phyloP scores from a whole-genome alignment of 345 rosid genomes.

The Crucihimalaya himalaica region DNA sequence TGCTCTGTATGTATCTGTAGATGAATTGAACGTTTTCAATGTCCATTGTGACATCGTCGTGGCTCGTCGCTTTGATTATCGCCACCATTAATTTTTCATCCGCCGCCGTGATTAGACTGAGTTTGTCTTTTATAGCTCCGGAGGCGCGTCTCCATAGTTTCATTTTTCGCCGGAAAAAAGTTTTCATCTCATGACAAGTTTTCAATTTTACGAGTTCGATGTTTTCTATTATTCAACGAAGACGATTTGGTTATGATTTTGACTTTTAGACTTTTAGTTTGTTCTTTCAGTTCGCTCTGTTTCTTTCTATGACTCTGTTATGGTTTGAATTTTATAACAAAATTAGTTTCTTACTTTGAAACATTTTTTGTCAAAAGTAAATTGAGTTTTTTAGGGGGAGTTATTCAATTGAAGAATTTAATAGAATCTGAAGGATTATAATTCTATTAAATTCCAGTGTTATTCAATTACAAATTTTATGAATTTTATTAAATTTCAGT shows the following conservation, averaged over 20 bases:
- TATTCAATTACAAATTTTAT: too few relatives aligned
- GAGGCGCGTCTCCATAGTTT: slow-evolving; percentile 55
- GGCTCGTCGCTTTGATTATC: slow-evolving; percentile 68
- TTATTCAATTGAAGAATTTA: too few relatives aligned
- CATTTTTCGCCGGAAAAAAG: slow-evolving; percentile 24
- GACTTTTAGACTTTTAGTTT: not conserved
- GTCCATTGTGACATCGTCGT: slow-evolving; percentile 52
- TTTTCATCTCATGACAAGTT: not conserved
- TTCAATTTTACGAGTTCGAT: not conserved
- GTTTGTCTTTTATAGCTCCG: slow-evolving; percentile 64
- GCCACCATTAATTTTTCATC: slow-evolving; percentile 54
- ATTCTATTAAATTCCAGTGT: too few relatives aligned
- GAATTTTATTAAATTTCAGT: too few relatives aligned
- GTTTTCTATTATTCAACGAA: not conserved
- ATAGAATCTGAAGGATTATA: too few relatives aligned
- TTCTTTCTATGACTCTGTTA: not conserved
- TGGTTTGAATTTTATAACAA: not conserved
- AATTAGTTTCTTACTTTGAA: not conserved
- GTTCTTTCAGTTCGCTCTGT: slow-evolving; percentile 3
- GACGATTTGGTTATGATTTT: not conserved
- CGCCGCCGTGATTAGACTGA: slow-evolving; percentile 46
- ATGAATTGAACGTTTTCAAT: slow-evolving; percentile 50
- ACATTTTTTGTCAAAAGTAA: not conserved
- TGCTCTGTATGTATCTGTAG: slow-evolving; percentile 51
- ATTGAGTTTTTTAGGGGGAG: not conserved